Conservation (phyloP, 192 early-diverging fungal species). For the Chytriomyces sp. region DNA sequence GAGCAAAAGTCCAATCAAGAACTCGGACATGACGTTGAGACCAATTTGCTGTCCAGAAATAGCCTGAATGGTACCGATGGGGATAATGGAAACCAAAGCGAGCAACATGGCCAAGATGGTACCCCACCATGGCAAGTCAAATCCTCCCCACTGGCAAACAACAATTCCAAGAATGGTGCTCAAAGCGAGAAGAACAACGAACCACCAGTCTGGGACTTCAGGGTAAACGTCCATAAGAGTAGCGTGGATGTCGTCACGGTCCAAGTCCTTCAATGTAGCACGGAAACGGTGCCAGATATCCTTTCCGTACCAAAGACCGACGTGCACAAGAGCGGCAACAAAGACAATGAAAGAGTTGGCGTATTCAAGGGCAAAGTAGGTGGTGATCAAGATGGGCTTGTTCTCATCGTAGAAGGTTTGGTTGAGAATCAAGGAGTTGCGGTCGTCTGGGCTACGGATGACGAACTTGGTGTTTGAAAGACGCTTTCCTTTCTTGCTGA, state of each 20-base stretch:
- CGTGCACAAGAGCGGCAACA: conserved; percentile 60
- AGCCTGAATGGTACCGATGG: conserved; percentile 79
- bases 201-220: conserved; percentile 64
- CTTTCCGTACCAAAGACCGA: conserved; percentile 61
- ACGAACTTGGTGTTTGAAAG: background rate
- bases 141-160: conserved; percentile 54
- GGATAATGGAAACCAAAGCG: conserved; percentile 29
- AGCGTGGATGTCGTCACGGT: conserved; percentile 26
- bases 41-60: conserved; percentile 78
- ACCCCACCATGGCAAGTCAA: conserved; percentile 68
- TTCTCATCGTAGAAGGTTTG: conserved; percentile 19
- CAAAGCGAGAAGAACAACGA: conserved; percentile 43
- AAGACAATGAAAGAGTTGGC: conserved; percentile 51
- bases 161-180: conserved; percentile 46
- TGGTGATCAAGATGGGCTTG: conserved; percentile 29
- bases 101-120: conserved; percentile 31
- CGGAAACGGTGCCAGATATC: conserved; percentile 1
- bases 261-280: background rate
- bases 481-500: conserved; percentile 13
- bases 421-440: conserved; percentile 29
- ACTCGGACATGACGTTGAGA: conserved; percentile 85
- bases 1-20: conserved; percentile 78
- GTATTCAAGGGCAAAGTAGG: conserved; percentile 36
- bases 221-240: conserved; percentile 48
- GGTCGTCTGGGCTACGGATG: conserved; percentile 18